Percentiles rank a stretch among this genome's conserved stretches.
Conservation (phyloP, 2,329 filamentous ascomycete genomes). For the Malbranchea zuffiana region DNA sequence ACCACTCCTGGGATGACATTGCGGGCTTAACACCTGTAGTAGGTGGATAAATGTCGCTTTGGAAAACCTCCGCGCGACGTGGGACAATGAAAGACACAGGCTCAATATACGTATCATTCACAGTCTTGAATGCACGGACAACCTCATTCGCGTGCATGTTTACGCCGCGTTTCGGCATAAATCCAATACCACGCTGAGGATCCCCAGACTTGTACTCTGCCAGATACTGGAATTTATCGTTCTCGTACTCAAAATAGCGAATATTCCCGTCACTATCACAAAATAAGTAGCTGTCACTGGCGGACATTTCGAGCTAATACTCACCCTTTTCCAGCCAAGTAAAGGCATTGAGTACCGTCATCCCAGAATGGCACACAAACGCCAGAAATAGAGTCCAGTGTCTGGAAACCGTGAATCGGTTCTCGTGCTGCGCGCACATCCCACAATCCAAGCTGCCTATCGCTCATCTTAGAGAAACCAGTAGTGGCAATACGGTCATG, state of each 20-base stretch:
- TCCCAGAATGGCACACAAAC: constrained; percentile 99
- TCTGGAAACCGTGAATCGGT: constrained; percentile 80
- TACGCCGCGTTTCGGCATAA: constrained; percentile 87
- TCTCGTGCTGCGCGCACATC: constrained; percentile 69
- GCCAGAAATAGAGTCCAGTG: constrained; percentile 89
- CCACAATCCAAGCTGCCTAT: constrained; percentile 91
- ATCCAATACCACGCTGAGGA: constrained; percentile 86
- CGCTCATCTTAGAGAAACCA: constrained; percentile 96
- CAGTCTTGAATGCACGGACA: constrained; percentile 92
- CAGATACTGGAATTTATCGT: constrained; percentile 96
- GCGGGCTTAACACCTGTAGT: constrained; percentile 69
- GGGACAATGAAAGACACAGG: constrained; percentile 97
- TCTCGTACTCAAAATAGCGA: constrained; percentile 95
- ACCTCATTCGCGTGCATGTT: constrained; percentile 96
- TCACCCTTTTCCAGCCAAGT: constrained; percentile 93
- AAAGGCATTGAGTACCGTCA: constrained; percentile 87
- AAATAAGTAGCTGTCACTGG: constrained; percentile 12
- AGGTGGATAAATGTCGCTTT: constrained; percentile 92
- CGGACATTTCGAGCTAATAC: constrained; percentile 23
- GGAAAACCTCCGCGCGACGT: constrained; percentile 84
- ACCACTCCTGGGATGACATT: constrained; percentile 71
- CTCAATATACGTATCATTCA: constrained; percentile 88
- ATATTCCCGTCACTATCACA: constrained; percentile 80
- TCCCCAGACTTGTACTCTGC: constrained; percentile 96
- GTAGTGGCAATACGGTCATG: constrained; percentile 93